These are phyloP conservation scores for Podospora comata DNA, from an alignment of 495 filamentous ascomycete species.

Conservation along the genomic window DNA sequence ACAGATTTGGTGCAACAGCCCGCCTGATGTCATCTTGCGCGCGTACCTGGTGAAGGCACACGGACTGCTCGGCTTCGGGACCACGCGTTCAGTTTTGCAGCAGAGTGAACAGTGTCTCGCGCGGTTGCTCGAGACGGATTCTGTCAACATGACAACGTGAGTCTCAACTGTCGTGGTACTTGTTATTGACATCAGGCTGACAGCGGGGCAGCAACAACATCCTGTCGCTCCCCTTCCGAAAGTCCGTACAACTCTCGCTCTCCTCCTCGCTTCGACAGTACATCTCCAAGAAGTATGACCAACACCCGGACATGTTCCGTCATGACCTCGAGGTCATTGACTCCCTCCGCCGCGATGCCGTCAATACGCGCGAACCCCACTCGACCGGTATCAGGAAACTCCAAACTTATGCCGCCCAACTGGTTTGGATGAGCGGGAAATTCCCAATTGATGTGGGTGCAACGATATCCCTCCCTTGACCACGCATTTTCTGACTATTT, in stretches of 20 bases:
- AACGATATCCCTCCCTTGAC: background rate
- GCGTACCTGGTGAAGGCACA: background rate
- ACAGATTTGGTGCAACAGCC: slow-evolving; percentile 3
- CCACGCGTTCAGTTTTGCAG: background rate
- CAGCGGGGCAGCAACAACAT: slow-evolving; percentile 37
- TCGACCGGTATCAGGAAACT: slow-evolving; percentile 84
- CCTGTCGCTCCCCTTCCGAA: slow-evolving; percentile 77
- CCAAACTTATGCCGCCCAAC: slow-evolving; percentile 82
- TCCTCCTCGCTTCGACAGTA: slow-evolving; percentile 87
- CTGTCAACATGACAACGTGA: slow-evolving; percentile 2
- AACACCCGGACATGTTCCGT: slow-evolving; percentile 96
- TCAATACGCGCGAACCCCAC: slow-evolving; percentile 86
- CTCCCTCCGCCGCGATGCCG: slow-evolving; percentile 70
- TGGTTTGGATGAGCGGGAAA: slow-evolving; percentile 92
- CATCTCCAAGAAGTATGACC: slow-evolving; percentile 98
- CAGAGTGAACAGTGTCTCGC: background rate
- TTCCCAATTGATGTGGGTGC: slow-evolving; percentile 83
- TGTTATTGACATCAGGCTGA: background rate
- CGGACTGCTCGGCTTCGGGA: slow-evolving; percentile 2
- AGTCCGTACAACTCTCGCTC: slow-evolving; percentile 70
- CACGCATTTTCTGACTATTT: slow-evolving; percentile 27
- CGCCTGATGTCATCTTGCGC: slow-evolving; percentile 17
- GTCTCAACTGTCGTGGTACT: background rate
- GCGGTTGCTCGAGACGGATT: background rate
- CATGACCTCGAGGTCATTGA: slow-evolving; percentile 87